A percentile compares a stretch with the other conserved stretches of the same genome.
phyloP scores from a whole-genome alignment of 371 early-diverging fungal genomes.

The Apophysomyces sp. region DNA sequence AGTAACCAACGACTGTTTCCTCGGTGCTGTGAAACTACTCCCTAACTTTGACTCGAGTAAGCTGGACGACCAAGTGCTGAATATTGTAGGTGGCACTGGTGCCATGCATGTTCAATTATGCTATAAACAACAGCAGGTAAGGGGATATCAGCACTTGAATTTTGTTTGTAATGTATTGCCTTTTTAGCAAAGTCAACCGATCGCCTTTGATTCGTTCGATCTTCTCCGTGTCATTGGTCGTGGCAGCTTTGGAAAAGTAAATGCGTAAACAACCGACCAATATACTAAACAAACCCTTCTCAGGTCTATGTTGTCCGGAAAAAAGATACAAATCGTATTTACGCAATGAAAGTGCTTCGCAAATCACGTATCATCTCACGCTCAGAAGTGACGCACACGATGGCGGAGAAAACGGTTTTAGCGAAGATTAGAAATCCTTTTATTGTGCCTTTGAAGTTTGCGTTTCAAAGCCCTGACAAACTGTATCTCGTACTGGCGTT shows the following conservation, averaged over 20 bases:
- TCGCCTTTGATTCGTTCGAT: conserved; percentile 92
- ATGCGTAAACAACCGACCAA: too few species aligned
- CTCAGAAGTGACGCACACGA: conserved; percentile 84
- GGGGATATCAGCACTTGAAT: not conserved
- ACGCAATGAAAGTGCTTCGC: conserved; percentile 96
- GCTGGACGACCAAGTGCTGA: conserved; percentile 36
- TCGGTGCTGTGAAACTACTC: conserved; percentile 68
- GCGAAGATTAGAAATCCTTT: conserved; percentile 86
- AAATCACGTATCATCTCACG: conserved; percentile 94
- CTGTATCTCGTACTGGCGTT: conserved; percentile 91
- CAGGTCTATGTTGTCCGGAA: conserved; percentile 94
- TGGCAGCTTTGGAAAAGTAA: conserved; percentile 95
- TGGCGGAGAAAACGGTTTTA: conserved; percentile 89
- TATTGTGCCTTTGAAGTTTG: conserved; percentile 84
- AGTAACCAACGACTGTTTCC: conserved; percentile 62
- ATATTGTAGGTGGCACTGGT: conserved; percentile 58
- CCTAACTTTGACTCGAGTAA: conserved; percentile 66
- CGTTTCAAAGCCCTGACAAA: conserved; percentile 87
- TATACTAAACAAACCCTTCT: too few species aligned
- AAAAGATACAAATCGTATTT: conserved; percentile 90
- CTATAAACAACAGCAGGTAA: conserved; percentile 67
- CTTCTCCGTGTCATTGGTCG: conserved; percentile 94
- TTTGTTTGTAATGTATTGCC: not conserved
- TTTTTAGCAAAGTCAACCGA: conserved; percentile 53
- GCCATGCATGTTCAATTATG: conserved; percentile 70